Evolutionary conservation across 2,329 filamentous ascomycete genomes (phyloP), one percentile per base, ranked within the genome.

Genomic region (Fusarium poae): DNA sequence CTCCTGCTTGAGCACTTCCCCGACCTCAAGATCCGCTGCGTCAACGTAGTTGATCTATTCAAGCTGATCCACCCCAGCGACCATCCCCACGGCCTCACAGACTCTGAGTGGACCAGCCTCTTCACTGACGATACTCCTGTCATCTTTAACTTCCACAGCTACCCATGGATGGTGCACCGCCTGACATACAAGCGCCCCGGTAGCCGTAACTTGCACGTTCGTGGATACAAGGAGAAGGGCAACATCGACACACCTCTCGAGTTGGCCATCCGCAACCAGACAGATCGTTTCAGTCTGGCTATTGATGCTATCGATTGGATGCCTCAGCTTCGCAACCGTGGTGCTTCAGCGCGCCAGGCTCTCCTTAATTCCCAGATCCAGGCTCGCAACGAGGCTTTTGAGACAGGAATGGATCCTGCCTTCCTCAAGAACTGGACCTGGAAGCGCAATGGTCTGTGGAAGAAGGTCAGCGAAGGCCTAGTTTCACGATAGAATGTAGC

Each of bases 91-190:
- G 92, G 91, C 40, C 83, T 94, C 59, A 85, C 83, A 0, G 88
- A 92, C 71, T 68, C 72, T 20, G 89, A 93, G 75, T 94, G 89
- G 87, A 79, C 79, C 16, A 83, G 89, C 39, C 81, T 93, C 68
- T 94, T 94, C 83, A 94, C 91, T 1, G 83, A 84, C 18, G 82
- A 93, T 81, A 89, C 85, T 69, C 92, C 91, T 23, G 83, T 93
- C 76, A 88, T 94, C 75, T 94, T 94, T 84, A 94, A 93, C 82
- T 94, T 94, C 86, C 92, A 94, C 82, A 91, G 88, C 32, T 94
- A 94, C 80, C 91, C 92, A 11, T 94, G 90, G 90, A 83, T 94
- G 73, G 87, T 94, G 52, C 91, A 94, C 81, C 85, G 91, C 51
- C 79, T 94, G 71, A 91, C 91, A 1, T 94, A 93, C 81, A 91